phyloP scores from a whole-genome alignment of 202 grass and related monocot genomes.

The Setaria italica region DNA sequence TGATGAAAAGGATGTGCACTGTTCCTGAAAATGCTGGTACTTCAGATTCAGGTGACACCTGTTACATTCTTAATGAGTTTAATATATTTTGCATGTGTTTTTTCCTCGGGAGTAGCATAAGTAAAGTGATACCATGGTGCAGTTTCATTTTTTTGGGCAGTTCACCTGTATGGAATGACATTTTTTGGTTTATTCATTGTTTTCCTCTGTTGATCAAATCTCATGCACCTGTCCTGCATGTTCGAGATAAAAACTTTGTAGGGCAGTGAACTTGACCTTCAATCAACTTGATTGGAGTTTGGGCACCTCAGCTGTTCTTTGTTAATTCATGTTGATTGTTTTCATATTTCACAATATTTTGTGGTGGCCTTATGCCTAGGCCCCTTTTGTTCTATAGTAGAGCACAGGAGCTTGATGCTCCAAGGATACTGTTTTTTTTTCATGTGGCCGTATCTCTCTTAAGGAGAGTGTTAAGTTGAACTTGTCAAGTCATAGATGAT shows the following conservation, averaged over 20 bases:
- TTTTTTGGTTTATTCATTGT: not conserved
- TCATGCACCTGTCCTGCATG: not conserved
- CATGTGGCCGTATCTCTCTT: no score
- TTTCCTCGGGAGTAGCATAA: constrained; percentile 9
- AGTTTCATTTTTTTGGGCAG: not conserved
- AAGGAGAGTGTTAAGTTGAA: no score
- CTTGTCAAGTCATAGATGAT: no score
- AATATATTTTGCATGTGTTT: constrained; percentile 32
- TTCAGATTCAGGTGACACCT: constrained; percentile 50
- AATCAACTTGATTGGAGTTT: not conserved
- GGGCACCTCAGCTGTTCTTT: not conserved
- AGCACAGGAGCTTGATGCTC: no score
- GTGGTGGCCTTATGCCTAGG: no score
- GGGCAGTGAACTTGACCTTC: not conserved
- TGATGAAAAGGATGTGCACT: constrained; percentile 90
- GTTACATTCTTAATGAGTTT: constrained; percentile 18
- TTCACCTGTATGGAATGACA: not conserved
- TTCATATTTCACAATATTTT: no score
- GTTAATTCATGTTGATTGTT: no score
- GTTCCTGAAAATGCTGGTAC: constrained; percentile 56
- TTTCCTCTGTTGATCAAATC: not conserved
- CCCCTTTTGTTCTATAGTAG: no score
- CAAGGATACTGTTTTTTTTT: no score
- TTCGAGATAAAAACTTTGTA: not conserved
- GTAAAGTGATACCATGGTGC: constrained; percentile 11